These are phyloP conservation scores for Colletotrichum sp. DNA, from an alignment of 2,329 filamentous ascomycete genomes.

Conservation along the genomic window DNA sequence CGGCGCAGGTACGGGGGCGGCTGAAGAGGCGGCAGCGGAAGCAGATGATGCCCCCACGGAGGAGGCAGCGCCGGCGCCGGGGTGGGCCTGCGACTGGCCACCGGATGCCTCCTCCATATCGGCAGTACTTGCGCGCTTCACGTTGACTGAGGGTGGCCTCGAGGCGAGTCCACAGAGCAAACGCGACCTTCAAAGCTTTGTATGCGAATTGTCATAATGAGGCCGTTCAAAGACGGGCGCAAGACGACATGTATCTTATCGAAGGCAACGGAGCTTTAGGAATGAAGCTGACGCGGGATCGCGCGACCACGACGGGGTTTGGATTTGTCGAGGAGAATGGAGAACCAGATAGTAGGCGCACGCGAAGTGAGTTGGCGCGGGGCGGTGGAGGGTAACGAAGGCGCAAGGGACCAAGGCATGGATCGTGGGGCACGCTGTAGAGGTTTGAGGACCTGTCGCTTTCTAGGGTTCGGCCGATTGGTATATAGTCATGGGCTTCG, in stretches of 20 bases:
- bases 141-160: constrained; percentile 16
- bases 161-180: constrained; percentile 13
- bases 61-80: constrained; percentile 15
- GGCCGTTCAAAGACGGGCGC: constrained; percentile 12
- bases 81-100: constrained; percentile 11
- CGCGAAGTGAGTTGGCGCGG: background rate
- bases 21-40: background rate
- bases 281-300: background rate
- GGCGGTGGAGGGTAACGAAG: background rate
- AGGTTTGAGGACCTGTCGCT: background rate
- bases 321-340: background rate
- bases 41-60: constrained; percentile 9
- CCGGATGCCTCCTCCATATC: constrained; percentile 22
- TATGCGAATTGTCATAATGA: constrained; percentile 21
- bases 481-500: background rate
- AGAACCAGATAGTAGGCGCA: background rate
- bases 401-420: background rate
- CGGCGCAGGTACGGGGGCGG: background rate
- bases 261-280: background rate
- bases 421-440: background rate
- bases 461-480: background rate
- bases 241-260: background rate
- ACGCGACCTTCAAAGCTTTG: constrained; percentile 18
- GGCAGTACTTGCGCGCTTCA: constrained; percentile 21
- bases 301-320: background rate